Base-by-base conservation (phyloP, 2,329 filamentous ascomycete genomes). In the Juglanconis juglandina region DNA sequence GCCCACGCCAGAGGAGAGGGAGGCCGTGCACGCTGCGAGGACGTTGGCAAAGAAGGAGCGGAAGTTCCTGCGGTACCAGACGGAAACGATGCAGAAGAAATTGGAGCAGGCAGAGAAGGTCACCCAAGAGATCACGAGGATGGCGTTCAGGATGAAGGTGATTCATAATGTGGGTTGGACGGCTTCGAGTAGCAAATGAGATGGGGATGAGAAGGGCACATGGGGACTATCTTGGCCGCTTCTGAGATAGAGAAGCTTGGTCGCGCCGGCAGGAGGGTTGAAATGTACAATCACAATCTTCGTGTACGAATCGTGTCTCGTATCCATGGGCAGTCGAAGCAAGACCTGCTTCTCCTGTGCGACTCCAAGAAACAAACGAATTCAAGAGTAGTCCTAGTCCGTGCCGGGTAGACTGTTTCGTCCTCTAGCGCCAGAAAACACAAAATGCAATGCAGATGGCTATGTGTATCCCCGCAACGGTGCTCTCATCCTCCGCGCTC, bases 401-500 rank as follows among this genome's bases (percentile, higher is more conserved):
- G 14, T 42, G 13, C 37, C 35, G 24, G 9, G 6, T 24, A 48
- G 46, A 10, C 54, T 42, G 35, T 13, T 52, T 5, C n/a, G 47
- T 30, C 14, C 55, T 48, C 14, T 24, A 52, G 34, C 33, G 55
- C 32, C 32, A 37, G 48, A 32, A 9, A 24, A 51, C 24, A 57
- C 14, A 55, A 30, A 33, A 33, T 41, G 24, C 41, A 53, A 48
- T 34, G 42, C 37, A 55, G 39, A 30, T 46, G 44, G 49, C 24
- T 55, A 48, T 33, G 9, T 17, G 50, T 41, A n/a, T 42, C n/a
- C 32, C 24, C 32, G 14, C 11, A 14, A 10, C 41, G 8, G 32
- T 42, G 30, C 14, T 7, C 13, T 73, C 76, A 96, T 24, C 92
- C 92, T 41, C 92, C 94, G 46, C 94, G 80, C 75, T 99, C 95